Evolutionary conservation across 2,329 filamentous ascomycete genomes (phyloP), one percentile per base, ranked within the genome.

Genomic region (Ophiostoma sp.): DNA sequence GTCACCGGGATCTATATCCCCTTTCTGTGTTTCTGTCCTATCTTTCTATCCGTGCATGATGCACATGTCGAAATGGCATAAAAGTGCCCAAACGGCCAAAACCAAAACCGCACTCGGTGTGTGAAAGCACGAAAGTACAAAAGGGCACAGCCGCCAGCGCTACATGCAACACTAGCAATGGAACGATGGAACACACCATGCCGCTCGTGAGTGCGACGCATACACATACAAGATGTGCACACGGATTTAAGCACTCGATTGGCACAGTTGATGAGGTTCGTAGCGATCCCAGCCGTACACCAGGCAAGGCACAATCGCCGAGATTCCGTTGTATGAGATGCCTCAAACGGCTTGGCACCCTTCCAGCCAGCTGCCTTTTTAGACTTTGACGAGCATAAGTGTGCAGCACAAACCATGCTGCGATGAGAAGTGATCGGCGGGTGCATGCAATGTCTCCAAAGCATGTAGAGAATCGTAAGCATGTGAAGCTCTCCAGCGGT

Each of bases 141-240:
- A 27, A 27, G 27, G 27, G 6, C 27, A 38, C 18, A 12, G 38
- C 55, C 27, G 27, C 55, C 49, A 18, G 55, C 55, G 55, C 55
- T 60, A 60, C 55, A 27, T 18, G 55, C 55, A 40, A 27, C 55
- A 60, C 55, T 60, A 60, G 55, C 55, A 60, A 16, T 16, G 55
- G 55, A 9, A 16, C 55, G 55, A 60, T 60, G 55, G 27, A 36
- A 60, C 55, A 60, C 27, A 40, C 27, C 42, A 12, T 44, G 42
- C 42, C 11, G 42, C 42, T 44, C 42, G 42, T 6, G 7, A 12
- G 7, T 44, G 42, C 42, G 42, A 44, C 42, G 42, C 11, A 12
- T 6, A 44, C 42, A 44, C 42, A 44, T 2, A 7, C 42, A 44
- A 9, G 18, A 55, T 55, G 49, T 18, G 49, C 18, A 55, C 49